A percentile compares a stretch with the other conserved stretches of the same genome.
phyloP scores from a whole-genome alignment of 1,284 basidiomycete species.

The Moniliella sp. region DNA sequence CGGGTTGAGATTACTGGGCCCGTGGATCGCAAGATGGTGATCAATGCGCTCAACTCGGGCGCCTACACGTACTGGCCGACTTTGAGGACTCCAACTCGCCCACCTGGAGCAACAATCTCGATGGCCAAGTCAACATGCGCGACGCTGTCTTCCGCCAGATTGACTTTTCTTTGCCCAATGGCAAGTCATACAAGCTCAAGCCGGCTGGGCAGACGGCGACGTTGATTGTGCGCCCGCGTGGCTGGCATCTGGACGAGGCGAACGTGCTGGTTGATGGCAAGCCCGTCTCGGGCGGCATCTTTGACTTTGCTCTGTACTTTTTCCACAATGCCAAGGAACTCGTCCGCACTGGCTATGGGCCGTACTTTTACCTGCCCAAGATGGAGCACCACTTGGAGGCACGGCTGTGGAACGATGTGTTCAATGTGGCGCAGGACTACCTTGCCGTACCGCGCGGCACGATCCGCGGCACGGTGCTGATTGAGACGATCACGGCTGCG shows the following conservation, averaged over 20 bases:
- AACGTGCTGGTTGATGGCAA: conserved; percentile 71
- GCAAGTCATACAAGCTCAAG: conserved; percentile 84
- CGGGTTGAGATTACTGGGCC: conserved; percentile 94
- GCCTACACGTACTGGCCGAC: conserved; percentile 33
- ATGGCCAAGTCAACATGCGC: conserved; percentile 79
- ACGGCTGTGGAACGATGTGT: conserved; percentile 80
- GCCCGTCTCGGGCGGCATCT: conserved; percentile 73
- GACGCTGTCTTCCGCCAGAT: conserved; percentile 68
- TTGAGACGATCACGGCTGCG: conserved; percentile 87
- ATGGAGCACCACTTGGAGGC: conserved; percentile 73
- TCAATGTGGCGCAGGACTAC: conserved; percentile 78
- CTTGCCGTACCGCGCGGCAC: conserved; percentile 66
- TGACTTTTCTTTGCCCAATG: conserved; percentile 56
- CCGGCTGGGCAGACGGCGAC: conserved; percentile 46
- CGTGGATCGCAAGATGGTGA: conserved; percentile 44
- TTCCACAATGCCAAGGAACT: conserved; percentile 79
- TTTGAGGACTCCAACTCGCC: conserved; percentile 60
- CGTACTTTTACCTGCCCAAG: conserved; percentile 99
- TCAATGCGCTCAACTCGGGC: conserved; percentile 84
- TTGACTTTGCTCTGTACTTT: conserved; percentile 94
- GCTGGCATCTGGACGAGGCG: conserved; percentile 86
- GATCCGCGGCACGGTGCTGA: conserved; percentile 79
- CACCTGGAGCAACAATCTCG: conserved; percentile 77
- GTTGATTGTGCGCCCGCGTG: conserved; percentile 42
- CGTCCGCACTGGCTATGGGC: conserved; percentile 49